Base-by-base conservation (phyloP, 2,329 filamentous ascomycete genomes). In the Beauveria australis region DNA sequence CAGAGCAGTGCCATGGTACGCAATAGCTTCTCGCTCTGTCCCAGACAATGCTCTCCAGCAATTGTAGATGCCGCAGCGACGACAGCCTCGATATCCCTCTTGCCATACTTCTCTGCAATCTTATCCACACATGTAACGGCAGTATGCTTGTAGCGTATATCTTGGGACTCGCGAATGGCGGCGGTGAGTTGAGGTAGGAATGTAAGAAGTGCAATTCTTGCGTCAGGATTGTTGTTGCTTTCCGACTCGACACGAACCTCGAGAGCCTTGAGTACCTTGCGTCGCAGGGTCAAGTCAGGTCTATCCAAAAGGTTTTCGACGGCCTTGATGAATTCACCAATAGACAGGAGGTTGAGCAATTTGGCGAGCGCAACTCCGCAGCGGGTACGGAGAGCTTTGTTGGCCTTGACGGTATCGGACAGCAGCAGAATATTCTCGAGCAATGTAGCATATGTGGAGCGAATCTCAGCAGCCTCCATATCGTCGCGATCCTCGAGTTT, bases 71-170 rank as follows among this genome's bases (percentile, higher is more conserved):
- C 91, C 5, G 92, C 89, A 5, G 83, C 83, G 28, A 89, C 81
- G 49, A 96, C 89, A 49, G 86, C 87, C 66, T 89, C 85, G 1
- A 89, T 80, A 68, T 96, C 90, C 72, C 92, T 95, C 78, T 94
- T 95, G 66, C 94, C 95, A 71, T 96, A 97, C 72, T 93, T 93
- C 74, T 97, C 92, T 2, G 90, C 85, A 64, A 99, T 95, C 73
- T 91, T 90, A 75, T 97, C 92, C 49, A 97, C 88, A 67, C 93
- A 97, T 41, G 87, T 86, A 63, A 99, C 87, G 1, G 92, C 90
- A 12, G 90, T 91, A 67, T 92, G 88, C 74, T 93, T 92, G 72
- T 94, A 88, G 30, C 85, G 80, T 58, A 88, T 82, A 65, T 94
- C 87, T 37, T 82, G 78, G 7, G 89, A 88, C 54, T 88, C 83